Conservation (phyloP, 2,329 filamentous ascomycete species). For the Bipolaris zeicola region DNA sequence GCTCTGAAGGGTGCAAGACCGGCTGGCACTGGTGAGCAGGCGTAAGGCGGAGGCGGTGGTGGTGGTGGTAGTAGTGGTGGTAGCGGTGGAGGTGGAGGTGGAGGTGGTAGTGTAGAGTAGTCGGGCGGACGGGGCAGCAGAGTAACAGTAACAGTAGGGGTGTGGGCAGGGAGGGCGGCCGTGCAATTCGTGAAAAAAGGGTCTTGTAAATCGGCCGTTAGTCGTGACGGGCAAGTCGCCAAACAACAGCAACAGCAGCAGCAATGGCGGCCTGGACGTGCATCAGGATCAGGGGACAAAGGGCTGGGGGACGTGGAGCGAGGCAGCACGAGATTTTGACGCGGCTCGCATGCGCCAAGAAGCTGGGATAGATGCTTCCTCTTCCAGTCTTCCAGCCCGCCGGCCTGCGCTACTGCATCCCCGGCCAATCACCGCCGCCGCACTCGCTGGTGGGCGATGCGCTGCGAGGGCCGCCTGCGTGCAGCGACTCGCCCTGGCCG, state of each 20-base stretch:
- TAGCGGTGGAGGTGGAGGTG: background rate
- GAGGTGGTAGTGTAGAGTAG: no score
- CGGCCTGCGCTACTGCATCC: constrained; percentile 23
- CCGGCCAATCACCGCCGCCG: constrained; percentile 18
- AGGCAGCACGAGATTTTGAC: constrained; percentile 24
- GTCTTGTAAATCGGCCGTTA: constrained; percentile 13
- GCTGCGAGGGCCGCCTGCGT: constrained; percentile 9
- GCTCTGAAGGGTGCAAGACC: constrained; percentile 13
- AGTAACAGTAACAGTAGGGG: background rate
- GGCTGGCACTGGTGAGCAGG: constrained; percentile 12
- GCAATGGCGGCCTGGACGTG: background rate
- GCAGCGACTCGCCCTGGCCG: constrained; percentile 5
- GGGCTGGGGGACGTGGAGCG: constrained; percentile 11
- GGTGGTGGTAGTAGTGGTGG: background rate
- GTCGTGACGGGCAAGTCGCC: constrained; percentile 9
- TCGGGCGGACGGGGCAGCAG: no score
- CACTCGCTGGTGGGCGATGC: constrained; percentile 18
- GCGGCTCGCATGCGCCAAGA: constrained; percentile 22
- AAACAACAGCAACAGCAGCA: constrained; percentile 13
- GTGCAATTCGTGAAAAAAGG: background rate
- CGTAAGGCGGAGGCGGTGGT: background rate
- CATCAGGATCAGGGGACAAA: constrained; percentile 19
- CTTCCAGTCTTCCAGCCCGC: constrained; percentile 18
- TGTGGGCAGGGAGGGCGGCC: background rate
- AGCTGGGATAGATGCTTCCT: constrained; percentile 12